Conservation (phyloP, 176 grass and related monocot species). For the Aegilops sharonensis region DNA sequence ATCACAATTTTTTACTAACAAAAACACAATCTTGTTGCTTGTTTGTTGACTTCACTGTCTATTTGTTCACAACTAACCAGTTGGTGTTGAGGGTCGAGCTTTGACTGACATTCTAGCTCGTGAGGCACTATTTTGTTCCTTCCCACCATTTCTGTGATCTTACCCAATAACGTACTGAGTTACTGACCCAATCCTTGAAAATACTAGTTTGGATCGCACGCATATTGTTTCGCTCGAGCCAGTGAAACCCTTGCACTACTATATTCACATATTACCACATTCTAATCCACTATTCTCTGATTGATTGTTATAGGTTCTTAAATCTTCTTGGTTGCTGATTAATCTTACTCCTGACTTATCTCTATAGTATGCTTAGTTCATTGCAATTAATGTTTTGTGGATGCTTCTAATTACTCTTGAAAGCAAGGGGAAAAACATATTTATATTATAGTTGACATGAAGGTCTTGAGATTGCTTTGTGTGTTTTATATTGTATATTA, state of each 20-base stretch:
- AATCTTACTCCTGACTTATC: neutral
- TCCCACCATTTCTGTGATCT: neutral
- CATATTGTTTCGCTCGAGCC: neutral
- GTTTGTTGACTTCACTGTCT: neutral
- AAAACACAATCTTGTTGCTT: neutral
- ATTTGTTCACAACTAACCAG: neutral
- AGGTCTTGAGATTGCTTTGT: neutral
- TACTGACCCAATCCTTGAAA: neutral
- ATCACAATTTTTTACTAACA: neutral
- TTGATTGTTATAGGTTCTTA: neutral
- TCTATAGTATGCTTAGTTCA: neutral
- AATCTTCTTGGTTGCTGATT: neutral
- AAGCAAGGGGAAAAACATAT: neutral
- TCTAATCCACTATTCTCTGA: neutral
- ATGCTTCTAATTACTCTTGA: neutral
- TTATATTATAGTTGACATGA: neutral
- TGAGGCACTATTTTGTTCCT: neutral
- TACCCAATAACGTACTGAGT: neutral
- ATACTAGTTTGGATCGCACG: neutral
- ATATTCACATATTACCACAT: neutral
- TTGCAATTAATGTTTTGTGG: neutral
- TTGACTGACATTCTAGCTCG: neutral
- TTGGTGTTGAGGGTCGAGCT: neutral
- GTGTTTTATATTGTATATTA: slow-evolving; percentile 9
- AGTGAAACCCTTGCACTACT: neutral